These are phyloP conservation scores for Trichomonascaceae sp. DNA, from an alignment of 1,139 yeast species.

Conservation along the genomic window DNA sequence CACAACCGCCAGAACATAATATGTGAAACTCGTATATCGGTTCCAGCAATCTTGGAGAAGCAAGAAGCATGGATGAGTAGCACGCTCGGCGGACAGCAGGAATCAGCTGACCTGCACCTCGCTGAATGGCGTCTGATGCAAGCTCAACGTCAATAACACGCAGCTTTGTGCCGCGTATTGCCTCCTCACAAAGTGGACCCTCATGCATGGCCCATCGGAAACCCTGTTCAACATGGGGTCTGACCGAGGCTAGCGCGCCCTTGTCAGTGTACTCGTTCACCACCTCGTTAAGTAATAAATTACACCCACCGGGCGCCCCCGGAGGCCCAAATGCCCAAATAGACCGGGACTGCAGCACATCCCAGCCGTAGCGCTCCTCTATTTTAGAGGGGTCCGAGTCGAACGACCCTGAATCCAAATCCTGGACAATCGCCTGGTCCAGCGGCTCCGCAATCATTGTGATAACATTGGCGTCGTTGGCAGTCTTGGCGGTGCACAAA, in stretches of 20 bases:
- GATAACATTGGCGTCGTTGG: constrained; percentile 41
- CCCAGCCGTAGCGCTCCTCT: constrained; percentile 60
- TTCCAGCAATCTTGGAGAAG: constrained; percentile 69
- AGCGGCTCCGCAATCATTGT: constrained; percentile 75
- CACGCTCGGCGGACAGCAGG: constrained; percentile 81
- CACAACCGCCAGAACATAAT: constrained; percentile 39
- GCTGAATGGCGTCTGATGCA: constrained; percentile 34
- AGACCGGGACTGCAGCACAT: constrained; percentile 68
- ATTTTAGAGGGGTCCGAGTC: constrained; percentile 19
- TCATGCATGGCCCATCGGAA: constrained; percentile 74
- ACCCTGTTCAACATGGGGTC: constrained; percentile 54
- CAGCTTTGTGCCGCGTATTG: constrained; percentile 58
- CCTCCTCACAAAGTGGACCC: constrained; percentile 87
- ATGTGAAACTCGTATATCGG: constrained; percentile 61
- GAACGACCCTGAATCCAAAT: constrained; percentile 14
- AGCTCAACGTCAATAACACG: constrained; percentile 51
- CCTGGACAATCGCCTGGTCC: constrained; percentile 39
- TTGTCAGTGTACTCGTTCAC: constrained; percentile 59
- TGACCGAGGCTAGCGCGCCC: constrained; percentile 32
- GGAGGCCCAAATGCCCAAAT: constrained; percentile 72
- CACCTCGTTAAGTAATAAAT: constrained; percentile 66
- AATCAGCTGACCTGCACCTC: constrained; percentile 63
- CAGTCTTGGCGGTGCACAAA: constrained; percentile 46
- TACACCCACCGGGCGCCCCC: constrained; percentile 34
- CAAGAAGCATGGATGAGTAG: constrained; percentile 65